A percentile compares a stretch with the other conserved stretches of the same genome.
These are phyloP conservation scores for Monotropa hypopitys DNA, from an alignment of 179 eudicot species.

Conservation along the genomic window DNA sequence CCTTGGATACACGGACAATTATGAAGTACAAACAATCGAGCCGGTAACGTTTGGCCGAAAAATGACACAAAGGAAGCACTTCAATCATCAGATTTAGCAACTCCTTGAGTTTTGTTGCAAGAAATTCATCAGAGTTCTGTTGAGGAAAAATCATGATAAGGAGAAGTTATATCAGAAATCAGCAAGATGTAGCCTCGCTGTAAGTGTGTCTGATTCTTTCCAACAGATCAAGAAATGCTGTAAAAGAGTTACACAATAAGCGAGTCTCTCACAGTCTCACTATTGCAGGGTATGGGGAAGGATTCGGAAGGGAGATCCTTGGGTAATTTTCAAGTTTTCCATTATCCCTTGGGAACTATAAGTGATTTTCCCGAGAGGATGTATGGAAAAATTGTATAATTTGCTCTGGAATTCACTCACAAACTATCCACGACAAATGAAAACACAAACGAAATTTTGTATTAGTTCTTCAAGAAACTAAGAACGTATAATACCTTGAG, in stretches of 20 bases:
- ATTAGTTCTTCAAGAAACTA: neutral
- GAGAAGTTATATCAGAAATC: neutral
- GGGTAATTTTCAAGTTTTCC: neutral
- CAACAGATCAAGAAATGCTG: neutral
- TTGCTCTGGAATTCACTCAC: neutral
- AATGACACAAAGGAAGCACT: constrained; percentile 71
- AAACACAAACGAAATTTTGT: neutral
- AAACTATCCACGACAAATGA: neutral
- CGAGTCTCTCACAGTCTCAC: no score
- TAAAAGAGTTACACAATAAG: no score
- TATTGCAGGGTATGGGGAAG: neutral
- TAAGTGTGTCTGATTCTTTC: neutral
- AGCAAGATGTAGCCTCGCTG: neutral
- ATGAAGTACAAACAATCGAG: constrained; percentile 76
- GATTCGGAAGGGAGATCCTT: neutral
- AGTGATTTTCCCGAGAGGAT: neutral
- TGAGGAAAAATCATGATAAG: neutral
- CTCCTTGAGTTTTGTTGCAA: constrained; percentile 47
- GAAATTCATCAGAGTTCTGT: constrained; percentile 52
- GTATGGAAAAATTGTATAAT: neutral
- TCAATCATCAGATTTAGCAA: constrained; percentile 61
- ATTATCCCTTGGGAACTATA: neutral
- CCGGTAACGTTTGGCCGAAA: constrained; percentile 87
- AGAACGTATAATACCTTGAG: constrained; percentile 41
- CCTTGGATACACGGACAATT: constrained; percentile 65